Evolutionary conservation across 768 basidiomycete genomes (phyloP).

Genomic region (Termitomyces sp.): DNA sequence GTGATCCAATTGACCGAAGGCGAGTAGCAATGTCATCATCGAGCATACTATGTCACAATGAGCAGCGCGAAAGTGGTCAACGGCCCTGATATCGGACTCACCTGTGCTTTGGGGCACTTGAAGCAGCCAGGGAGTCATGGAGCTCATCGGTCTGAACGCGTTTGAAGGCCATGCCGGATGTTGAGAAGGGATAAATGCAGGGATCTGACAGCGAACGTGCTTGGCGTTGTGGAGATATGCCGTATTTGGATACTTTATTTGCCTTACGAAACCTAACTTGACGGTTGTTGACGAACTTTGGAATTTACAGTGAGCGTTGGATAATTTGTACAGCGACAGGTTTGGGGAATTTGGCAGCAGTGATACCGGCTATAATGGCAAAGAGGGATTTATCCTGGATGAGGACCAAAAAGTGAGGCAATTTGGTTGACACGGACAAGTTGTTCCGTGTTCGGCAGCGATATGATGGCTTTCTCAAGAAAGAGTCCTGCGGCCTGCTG

Average conservation of each 20-base stretch:
- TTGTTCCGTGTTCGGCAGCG: constrained; percentile 14
- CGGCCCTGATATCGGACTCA: background rate
- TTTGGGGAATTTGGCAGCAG: background rate
- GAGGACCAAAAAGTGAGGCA: background rate
- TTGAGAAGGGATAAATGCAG: background rate
- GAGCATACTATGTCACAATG: constrained; percentile 26
- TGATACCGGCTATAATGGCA: background rate
- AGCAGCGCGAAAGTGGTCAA: background rate
- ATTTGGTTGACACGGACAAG: background rate
- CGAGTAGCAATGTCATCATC: constrained; percentile 45
- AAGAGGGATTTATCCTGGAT: background rate
- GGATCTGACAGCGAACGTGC: background rate
- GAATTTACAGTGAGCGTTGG: background rate
- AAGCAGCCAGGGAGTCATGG: constrained; percentile 14
- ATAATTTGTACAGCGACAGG: background rate
- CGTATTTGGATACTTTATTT: background rate
- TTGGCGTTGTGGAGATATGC: background rate
- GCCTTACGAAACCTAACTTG: background rate
- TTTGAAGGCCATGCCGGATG: constrained; percentile 16
- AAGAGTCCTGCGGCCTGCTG: constrained; percentile 4
- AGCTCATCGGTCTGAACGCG: constrained; percentile 23
- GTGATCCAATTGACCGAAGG: constrained; percentile 52
- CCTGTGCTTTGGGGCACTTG: constrained; percentile 10
- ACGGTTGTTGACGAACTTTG: background rate
- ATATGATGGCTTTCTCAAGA: constrained; percentile 9